These are phyloP conservation scores for Ceratocystis colombiana DNA, from an alignment of 2,329 filamentous ascomycete species.

Conservation along the genomic window DNA sequence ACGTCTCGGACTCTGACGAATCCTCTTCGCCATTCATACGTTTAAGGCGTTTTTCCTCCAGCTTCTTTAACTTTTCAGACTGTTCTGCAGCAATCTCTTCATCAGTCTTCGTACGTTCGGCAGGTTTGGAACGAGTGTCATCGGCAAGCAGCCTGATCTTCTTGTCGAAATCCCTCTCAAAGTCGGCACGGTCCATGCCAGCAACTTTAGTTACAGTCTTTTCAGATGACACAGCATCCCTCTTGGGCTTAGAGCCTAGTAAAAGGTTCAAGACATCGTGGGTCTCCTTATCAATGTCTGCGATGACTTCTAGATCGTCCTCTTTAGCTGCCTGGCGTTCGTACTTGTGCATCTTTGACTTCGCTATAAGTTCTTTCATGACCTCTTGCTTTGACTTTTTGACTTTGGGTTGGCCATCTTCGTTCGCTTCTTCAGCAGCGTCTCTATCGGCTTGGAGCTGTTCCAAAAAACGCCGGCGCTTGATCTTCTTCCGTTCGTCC, in stretches of 20 bases:
- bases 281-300: slow-evolving; percentile 75
- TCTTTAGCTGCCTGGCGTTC: slow-evolving; percentile 89
- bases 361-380: slow-evolving; percentile 95
- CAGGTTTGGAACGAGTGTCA: slow-evolving; percentile 75
- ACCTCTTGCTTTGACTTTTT: slow-evolving; percentile 96
- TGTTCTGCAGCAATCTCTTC: slow-evolving; percentile 75
- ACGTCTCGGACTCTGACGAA: slow-evolving; percentile 49
- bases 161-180: slow-evolving; percentile 81
- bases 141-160: slow-evolving; percentile 70
- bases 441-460: slow-evolving; percentile 35
- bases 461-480: slow-evolving; percentile 44
- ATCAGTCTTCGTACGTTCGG: slow-evolving; percentile 80
- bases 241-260: slow-evolving; percentile 33
- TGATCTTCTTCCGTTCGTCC: slow-evolving; percentile 45
- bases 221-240: slow-evolving; percentile 6
- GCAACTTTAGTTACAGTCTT: slow-evolving; percentile 32
- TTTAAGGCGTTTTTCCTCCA: slow-evolving; percentile 71
- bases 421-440: slow-evolving; percentile 42
- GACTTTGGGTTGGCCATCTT: slow-evolving; percentile 56
- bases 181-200: slow-evolving; percentile 53
- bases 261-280: slow-evolving; percentile 65
- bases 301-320: slow-evolving; percentile 78
- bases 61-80: slow-evolving; percentile 61
- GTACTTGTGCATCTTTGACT: slow-evolving; percentile 91
- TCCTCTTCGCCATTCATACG: slow-evolving; percentile 80